Base-by-base conservation (phyloP, 2,329 filamentous ascomycete species). In the Biscogniauxia mediterranea region DNA sequence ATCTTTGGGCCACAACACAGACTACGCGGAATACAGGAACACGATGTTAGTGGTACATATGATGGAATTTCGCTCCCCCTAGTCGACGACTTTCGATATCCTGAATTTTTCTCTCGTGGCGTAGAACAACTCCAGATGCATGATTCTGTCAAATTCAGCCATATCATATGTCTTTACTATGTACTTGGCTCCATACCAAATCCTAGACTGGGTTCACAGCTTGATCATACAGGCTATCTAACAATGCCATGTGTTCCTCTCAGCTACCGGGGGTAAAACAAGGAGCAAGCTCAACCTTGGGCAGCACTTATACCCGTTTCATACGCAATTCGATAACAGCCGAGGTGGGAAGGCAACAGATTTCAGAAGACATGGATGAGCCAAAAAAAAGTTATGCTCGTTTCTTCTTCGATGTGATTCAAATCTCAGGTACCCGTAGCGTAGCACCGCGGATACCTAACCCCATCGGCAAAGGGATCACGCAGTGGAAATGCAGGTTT, bases 391-490 rank as follows among this genome's bases (percentile, higher is more conserved):
- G 38, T 53, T 55, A 61, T 55, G 42, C 54, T 62, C 54, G 52
- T 62, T 38, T 59, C 26, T 49, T 57, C 19, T 49, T 55, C 60
- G 58, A 51, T 60, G 52, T 57, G 59, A 55, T 58, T 52, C 53
- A 63, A 60, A 57, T n/a, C 53, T 25, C 52, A 21, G 54, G 61
- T 53, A 60, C 19, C 21, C 21, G 19, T 52, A 28, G 52, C 32
- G 57, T 61, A 64, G 54, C 52, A 57, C 53, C 46, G 32, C 58
- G 58, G 49, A 57, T 55, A 49, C 28, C 55, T 59, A 52, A 52
- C 56, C 50, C 57, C 51, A 55, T 26, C 46, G 52, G 62, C 25
- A 61, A 66, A 60, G 61, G 60, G 61, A 62, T 23, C 52, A 13
- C 17, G 56, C 20, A 54, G 58, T 52, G 55, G 20, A 32, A 60